Percentiles rank a stretch among this genome's conserved stretches.
Evolutionary conservation across 371 early-diverging fungal genomes (phyloP).

Genomic region (Rhizopus delemar): DNA sequence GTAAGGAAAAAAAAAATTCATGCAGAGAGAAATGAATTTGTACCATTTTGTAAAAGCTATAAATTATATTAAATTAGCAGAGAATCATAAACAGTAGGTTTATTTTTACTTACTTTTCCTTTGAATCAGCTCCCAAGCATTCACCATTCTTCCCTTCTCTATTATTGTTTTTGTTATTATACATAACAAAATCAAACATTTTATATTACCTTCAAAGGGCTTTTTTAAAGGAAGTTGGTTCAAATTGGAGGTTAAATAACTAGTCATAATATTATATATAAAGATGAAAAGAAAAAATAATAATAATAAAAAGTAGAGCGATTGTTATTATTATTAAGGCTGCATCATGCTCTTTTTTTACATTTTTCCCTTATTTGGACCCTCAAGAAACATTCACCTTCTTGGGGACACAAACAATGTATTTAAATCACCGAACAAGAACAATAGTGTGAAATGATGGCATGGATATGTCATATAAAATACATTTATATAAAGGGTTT

Average conservation of each 20-base stretch:
- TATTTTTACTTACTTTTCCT: slow-evolving; percentile 71
- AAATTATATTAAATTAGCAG: background rate
- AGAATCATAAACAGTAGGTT: background rate
- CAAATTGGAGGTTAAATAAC: slow-evolving; percentile 8
- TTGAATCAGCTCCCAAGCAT: slow-evolving; percentile 85
- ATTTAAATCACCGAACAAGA: background rate
- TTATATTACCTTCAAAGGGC: slow-evolving; percentile 14
- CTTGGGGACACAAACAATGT: slow-evolving; percentile 1
- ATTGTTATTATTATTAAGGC: background rate
- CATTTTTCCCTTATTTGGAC: slow-evolving; percentile 7
- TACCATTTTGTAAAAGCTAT: slow-evolving; percentile 85
- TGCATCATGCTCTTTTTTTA: background rate
- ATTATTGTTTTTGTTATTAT: background rate
- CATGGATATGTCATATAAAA: too few species aligned
- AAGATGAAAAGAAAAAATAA: background rate
- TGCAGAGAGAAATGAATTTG: background rate
- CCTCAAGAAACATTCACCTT: slow-evolving; percentile 5
- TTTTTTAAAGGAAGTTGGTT: slow-evolving; percentile 15
- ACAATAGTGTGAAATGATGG: too few species aligned
- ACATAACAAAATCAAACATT: background rate
- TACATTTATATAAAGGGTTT: background rate
- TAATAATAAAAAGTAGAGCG: background rate
- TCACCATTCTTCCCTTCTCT: slow-evolving; percentile 60
- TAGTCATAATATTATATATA: slow-evolving; percentile 1
- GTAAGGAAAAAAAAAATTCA: background rate